Evolutionary conservation across 78 protist species (phyloP), one percentile per base, ranked within the genome.

Genomic region (Ministeria vibrans): DNA sequence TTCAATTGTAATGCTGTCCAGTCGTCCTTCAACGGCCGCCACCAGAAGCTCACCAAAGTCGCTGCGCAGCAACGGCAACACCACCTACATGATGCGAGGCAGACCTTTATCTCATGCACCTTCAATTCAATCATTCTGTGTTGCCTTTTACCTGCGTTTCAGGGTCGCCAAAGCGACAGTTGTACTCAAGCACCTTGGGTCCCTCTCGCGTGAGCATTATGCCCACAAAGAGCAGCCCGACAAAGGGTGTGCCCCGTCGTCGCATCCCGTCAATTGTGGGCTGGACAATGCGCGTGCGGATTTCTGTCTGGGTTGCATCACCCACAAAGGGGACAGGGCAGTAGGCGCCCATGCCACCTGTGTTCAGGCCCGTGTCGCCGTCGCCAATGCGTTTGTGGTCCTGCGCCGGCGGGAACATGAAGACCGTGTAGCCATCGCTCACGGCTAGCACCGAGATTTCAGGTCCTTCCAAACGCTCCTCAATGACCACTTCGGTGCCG

Each of bases 271-370:
- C 87, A n/a, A 93, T 43, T 6, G 96, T 86, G 34, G 91, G 94
- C 75, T 88, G 28, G 30, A 93, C 36, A 1, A 93, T 86, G 11
- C 20, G 66, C 36, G 27, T 43, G 13, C 43, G 7, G 2, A 84
- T 68, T 7, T 38, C 42, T 11, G 0, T 18, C n/a, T 46, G 73
- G 30, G 38, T 45, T 5, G 72, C 64, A 1, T 68, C 69, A 32
- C 82, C 70, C 9, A 71, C 80, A 25, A 90, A 78, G 7, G 96
- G 96, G 3, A 90, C 83, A 23, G 96, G 96, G 36, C 90, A 84
- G 64, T 85, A 90, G 0, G 96, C 96, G 75, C 96, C 96, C 96
- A 93, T 93, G 51, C 96, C 96, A n/a, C 91, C 91, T 27, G 87
- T 83, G 82, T 86, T 86, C 38, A 63, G 83, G 1, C 87, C 82